A percentile compares a stretch with the other conserved stretches of the same genome.
phyloP scores from a whole-genome alignment of 768 basidiomycete species.

The Lyophyllum atratum region DNA sequence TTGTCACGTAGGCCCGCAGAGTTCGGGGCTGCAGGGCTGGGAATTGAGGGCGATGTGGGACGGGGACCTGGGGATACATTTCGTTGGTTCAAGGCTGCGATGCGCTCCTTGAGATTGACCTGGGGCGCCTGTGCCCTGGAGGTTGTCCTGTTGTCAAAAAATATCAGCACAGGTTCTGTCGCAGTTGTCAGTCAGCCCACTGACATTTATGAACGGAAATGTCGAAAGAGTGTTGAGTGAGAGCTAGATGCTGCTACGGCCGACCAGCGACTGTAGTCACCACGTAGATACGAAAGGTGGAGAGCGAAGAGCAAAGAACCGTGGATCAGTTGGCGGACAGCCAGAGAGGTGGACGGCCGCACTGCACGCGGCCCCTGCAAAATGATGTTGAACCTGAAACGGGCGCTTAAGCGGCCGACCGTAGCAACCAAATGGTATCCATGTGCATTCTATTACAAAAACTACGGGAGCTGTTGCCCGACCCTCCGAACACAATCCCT shows the following conservation, averaged over 20 bases:
- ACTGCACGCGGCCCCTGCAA: background rate
- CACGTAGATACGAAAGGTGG: conserved; percentile 12
- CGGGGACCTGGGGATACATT: conserved; percentile 28
- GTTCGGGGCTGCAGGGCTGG: conserved; percentile 25
- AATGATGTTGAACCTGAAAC: conserved; percentile 18
- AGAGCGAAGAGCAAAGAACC: conserved; percentile 6
- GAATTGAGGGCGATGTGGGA: conserved; percentile 29
- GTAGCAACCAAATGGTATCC: conserved; percentile 8
- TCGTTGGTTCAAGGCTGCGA: conserved; percentile 77
- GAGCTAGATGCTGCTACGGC: conserved; percentile 21
- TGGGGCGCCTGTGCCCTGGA: conserved; percentile 33
- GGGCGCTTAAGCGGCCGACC: conserved; percentile 7
- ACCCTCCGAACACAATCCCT: background rate
- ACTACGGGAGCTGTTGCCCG: background rate
- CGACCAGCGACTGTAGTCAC: conserved; percentile 27
- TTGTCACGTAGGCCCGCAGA: conserved; percentile 52
- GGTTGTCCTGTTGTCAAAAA: conserved; percentile 19
- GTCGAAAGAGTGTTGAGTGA: conserved; percentile 11
- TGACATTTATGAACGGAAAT: conserved; percentile 15
- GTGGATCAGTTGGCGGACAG: conserved; percentile 7
- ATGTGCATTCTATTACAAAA: background rate
- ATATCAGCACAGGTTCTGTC: conserved; percentile 2
- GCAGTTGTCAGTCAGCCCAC: conserved; percentile 5
- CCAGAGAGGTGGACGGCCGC: conserved; percentile 5
- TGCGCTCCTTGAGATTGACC: conserved; percentile 77